A percentile compares a stretch with the other conserved stretches of the same genome.
Conservation (phyloP, 1,139 yeast species). For the Protomyces lactucae-debilis region DNA sequence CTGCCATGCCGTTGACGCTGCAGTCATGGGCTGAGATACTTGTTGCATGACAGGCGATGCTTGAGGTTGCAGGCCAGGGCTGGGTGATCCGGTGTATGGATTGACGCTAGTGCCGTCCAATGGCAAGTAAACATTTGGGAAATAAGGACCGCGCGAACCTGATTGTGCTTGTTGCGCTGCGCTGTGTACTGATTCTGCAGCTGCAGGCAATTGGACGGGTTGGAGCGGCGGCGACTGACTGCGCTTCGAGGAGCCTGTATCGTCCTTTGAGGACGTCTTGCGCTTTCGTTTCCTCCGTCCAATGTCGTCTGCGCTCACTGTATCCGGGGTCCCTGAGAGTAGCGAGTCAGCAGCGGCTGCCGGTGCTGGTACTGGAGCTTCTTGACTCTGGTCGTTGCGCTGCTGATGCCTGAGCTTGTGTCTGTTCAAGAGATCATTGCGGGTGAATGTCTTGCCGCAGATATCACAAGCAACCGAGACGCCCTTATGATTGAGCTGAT, state of each 20-base stretch:
- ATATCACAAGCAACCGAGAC: not conserved
- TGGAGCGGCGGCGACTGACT: not conserved
- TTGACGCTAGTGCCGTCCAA: not conserved
- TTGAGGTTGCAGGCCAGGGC: not conserved
- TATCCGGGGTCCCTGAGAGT: not conserved
- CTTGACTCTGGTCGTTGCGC: conserved; percentile 43
- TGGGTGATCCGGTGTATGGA: not conserved
- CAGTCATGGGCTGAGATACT: not conserved
- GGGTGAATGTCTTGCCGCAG: not conserved
- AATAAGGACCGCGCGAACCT: not conserved
- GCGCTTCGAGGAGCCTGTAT: not conserved
- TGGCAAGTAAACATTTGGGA: not conserved
- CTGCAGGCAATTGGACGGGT: not conserved
- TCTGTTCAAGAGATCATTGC: conserved; percentile 27
- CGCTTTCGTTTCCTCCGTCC: not conserved
- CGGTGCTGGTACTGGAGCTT: conserved; percentile 48
- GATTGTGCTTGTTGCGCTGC: too few species aligned
- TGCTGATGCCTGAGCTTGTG: conserved; percentile 37
- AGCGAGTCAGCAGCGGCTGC: not conserved
- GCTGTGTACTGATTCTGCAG: too few species aligned
- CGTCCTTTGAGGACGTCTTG: not conserved
- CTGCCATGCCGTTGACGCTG: not conserved
- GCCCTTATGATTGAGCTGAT: conserved; percentile 8
- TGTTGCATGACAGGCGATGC: not conserved
- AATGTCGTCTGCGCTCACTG: too few species aligned